phyloP scores from a whole-genome alignment of 2,329 filamentous ascomycete genomes.

The Tricladium varicosporioides region DNA sequence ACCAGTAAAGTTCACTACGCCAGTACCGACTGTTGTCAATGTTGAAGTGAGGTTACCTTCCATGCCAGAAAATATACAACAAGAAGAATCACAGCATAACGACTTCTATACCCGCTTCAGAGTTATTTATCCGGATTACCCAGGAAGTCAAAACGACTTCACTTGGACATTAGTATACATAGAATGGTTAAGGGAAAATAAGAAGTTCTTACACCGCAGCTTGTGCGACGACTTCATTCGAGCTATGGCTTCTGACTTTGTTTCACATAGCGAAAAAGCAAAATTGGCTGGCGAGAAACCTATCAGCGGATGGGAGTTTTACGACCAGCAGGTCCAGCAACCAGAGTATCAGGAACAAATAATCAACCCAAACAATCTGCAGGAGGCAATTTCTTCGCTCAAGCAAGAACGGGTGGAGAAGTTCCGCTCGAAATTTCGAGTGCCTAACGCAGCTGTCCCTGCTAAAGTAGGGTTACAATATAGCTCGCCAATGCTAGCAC shows the following conservation, averaged over 20 bases:
- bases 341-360: slow-evolving; percentile 25
- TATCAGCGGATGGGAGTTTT: slow-evolving; percentile 44
- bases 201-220: slow-evolving; percentile 39
- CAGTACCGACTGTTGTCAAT: background rate
- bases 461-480: no score
- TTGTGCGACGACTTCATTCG: slow-evolving; percentile 54
- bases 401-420: slow-evolving; percentile 11
- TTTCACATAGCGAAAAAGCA: slow-evolving; percentile 38
- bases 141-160: slow-evolving; percentile 42
- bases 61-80: background rate
- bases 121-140: slow-evolving; percentile 43
- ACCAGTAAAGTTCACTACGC: background rate
- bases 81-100: no score
- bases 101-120: slow-evolving; percentile 39
- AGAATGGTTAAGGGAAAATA: slow-evolving; percentile 36
- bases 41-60: background rate
- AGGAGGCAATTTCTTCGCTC: slow-evolving; percentile 15
- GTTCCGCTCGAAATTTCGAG: slow-evolving; percentile 1
- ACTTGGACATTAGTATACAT: slow-evolving; percentile 45
- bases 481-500: background rate
- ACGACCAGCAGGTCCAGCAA: slow-evolving; percentile 29
- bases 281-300: slow-evolving; percentile 27
- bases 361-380: slow-evolving; percentile 21
- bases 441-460: background rate
- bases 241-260: slow-evolving; percentile 42